Evolutionary conservation across 352 stramenopile genomes (phyloP).

Genomic region (Globisporangium barbulae): DNA sequence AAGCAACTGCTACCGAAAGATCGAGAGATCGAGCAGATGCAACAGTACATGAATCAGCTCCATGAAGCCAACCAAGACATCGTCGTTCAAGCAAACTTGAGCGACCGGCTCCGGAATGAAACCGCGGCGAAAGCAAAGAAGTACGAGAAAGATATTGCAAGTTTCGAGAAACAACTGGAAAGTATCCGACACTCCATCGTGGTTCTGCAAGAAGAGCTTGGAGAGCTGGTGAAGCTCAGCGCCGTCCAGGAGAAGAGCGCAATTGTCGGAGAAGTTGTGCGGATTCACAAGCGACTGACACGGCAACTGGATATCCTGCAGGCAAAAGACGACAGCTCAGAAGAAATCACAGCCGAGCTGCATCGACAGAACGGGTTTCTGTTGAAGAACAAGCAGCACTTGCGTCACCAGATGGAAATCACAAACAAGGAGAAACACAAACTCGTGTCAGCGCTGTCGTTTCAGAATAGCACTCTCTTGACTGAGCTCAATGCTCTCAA

Average conservation of each 20-base stretch:
- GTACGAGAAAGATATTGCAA: constrained; percentile 35
- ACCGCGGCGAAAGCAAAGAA: constrained; percentile 39
- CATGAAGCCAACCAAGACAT: constrained; percentile 69
- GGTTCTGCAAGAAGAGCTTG: constrained; percentile 61
- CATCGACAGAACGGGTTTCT: constrained; percentile 75
- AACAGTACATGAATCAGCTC: constrained; percentile 51
- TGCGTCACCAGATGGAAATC: constrained; percentile 61
- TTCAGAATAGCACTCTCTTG: constrained; percentile 65
- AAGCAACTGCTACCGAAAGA: constrained; percentile 72
- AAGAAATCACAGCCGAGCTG: constrained; percentile 66
- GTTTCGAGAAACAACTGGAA: constrained; percentile 35
- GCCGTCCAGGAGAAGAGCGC: constrained; percentile 61
- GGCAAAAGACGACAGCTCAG: constrained; percentile 38
- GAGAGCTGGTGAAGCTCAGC: constrained; percentile 54
- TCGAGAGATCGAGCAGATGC: constrained; percentile 57
- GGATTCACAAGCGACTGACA: constrained; percentile 61
- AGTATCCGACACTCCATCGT: constrained; percentile 51
- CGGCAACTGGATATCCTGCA: constrained; percentile 52
- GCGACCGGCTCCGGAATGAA: constrained; percentile 52
- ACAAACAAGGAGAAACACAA: constrained; percentile 67
- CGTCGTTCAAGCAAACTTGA: constrained; percentile 65
- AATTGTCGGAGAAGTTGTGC: constrained; percentile 54
- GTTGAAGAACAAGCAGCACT: constrained; percentile 69
- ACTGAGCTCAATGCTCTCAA: constrained; percentile 59
- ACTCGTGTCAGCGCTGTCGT: constrained; percentile 61